Conservation (phyloP, 2,329 filamentous ascomycete species). For the Hypoxylon sp. region DNA sequence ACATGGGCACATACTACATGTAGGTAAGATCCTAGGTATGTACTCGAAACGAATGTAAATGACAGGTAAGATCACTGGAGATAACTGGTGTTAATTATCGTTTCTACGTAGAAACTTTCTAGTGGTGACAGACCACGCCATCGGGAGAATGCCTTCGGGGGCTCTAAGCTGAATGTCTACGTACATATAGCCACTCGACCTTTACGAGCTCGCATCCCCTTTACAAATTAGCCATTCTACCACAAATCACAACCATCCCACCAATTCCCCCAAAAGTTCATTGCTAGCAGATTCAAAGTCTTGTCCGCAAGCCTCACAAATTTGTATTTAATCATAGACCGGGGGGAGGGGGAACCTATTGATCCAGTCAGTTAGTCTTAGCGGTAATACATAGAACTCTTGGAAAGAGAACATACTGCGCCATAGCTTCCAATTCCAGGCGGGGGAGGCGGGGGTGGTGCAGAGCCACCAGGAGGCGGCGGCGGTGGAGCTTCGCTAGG, state of each 20-base stretch:
- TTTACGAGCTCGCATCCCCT: background rate
- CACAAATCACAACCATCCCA: background rate
- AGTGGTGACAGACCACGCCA: background rate
- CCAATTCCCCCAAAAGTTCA: background rate
- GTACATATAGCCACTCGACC: background rate
- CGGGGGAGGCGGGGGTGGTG: constrained; percentile 70
- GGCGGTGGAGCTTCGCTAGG: constrained; percentile 75
- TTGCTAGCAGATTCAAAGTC: background rate
- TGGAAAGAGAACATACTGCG: constrained; percentile 66
- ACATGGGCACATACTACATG: background rate
- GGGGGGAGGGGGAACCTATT: constrained; percentile 69
- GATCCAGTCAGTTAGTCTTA: constrained; percentile 32
- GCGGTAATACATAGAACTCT: constrained; percentile 6
- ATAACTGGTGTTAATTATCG: background rate
- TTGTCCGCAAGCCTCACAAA: background rate
- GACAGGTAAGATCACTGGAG: background rate
- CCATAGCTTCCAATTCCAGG: constrained; percentile 72
- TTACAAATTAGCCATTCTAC: background rate
- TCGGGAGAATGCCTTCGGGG: background rate
- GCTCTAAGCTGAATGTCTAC: constrained; percentile 4
- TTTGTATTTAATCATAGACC: constrained; percentile 61
- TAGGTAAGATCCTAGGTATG: background rate
- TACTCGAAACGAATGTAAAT: background rate
- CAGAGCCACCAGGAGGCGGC: constrained; percentile 68
- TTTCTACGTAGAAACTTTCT: constrained; percentile 6